These are phyloP conservation scores for Candida frijolesensis DNA, from an alignment of 1,139 yeast genomes.

Conservation along the genomic window DNA sequence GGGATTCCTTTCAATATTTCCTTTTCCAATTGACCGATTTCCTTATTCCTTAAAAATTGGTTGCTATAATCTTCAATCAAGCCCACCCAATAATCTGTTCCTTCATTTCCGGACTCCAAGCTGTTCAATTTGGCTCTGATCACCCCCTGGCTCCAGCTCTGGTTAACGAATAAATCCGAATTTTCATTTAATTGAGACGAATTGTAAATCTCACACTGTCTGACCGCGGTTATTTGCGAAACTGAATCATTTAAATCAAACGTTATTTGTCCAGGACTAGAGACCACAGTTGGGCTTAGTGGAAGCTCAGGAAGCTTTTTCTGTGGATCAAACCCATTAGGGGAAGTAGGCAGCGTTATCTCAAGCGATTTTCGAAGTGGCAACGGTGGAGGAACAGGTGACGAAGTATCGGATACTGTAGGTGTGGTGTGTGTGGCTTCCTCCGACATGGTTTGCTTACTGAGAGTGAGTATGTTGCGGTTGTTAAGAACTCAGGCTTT, in stretches of 20 bases:
- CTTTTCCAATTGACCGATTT: slow-evolving; percentile 27
- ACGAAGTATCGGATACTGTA: not conserved
- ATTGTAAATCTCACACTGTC: slow-evolving; percentile 37
- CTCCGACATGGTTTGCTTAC: not conserved
- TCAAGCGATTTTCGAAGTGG: slow-evolving; percentile 9
- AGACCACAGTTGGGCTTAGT: not conserved
- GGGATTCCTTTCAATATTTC: slow-evolving; percentile 39
- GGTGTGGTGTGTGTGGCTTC: not conserved
- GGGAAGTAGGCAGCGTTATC: not conserved
- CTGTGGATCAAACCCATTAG: not conserved
- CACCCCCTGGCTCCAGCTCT: slow-evolving; percentile 12
- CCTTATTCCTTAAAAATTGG: slow-evolving; percentile 20
- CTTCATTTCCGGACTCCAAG: slow-evolving; percentile 11
- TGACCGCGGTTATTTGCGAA: slow-evolving; percentile 30
- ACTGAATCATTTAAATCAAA: slow-evolving; percentile 22
- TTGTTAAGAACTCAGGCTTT: not conserved
- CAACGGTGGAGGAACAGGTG: slow-evolving; percentile 9
- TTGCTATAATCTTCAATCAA: slow-evolving; percentile 26
- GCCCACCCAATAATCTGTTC: slow-evolving; percentile 26
- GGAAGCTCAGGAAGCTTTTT: slow-evolving; percentile 11
- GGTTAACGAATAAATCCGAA: slow-evolving; percentile 30
- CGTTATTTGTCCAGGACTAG: slow-evolving; percentile 3
- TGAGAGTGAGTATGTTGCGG: not conserved
- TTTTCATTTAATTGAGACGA: slow-evolving; percentile 40
- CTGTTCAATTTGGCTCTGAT: slow-evolving; percentile 11